Evolutionary conservation across 768 basidiomycete genomes (phyloP).

Genomic region (Mycena leptocephala): DNA sequence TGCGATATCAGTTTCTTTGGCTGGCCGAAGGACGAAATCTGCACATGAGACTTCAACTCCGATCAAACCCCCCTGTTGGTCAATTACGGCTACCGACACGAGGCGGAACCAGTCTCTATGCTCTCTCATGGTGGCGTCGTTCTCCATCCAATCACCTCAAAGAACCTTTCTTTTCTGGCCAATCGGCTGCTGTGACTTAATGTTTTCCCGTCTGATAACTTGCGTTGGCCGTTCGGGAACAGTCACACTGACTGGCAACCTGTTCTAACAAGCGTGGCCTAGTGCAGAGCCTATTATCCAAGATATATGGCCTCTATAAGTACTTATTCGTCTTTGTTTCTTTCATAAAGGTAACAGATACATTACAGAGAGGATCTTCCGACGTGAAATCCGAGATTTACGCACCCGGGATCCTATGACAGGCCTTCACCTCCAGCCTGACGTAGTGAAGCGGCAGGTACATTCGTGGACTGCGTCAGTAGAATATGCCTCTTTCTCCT

Average conservation of each 20-base stretch:
- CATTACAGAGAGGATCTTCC: conserved; percentile 17
- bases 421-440: background rate
- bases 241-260: too few species aligned
- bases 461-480: too few species aligned
- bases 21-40: too few species aligned
- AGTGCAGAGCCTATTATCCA: background rate
- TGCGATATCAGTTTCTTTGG: too few species aligned
- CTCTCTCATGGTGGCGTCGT: background rate
- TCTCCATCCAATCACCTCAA: conserved; percentile 11
- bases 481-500: too few species aligned
- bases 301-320: background rate
- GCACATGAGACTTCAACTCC: too few species aligned
- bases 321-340: background rate
- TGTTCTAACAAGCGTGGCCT: too few species aligned
- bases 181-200: too few species aligned
- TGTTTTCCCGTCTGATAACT: background rate
- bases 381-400: conserved; percentile 19
- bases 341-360: background rate
- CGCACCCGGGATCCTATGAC: conserved; percentile 10
- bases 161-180: background rate
- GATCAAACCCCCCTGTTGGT: too few species aligned
- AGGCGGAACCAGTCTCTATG: background rate
- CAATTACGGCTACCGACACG: background rate
- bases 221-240: background rate
- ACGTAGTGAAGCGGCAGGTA: background rate